These are phyloP conservation scores for Cutaneotrichosporon mucoides DNA, from an alignment of 1,284 basidiomycete genomes.

Conservation along the genomic window DNA sequence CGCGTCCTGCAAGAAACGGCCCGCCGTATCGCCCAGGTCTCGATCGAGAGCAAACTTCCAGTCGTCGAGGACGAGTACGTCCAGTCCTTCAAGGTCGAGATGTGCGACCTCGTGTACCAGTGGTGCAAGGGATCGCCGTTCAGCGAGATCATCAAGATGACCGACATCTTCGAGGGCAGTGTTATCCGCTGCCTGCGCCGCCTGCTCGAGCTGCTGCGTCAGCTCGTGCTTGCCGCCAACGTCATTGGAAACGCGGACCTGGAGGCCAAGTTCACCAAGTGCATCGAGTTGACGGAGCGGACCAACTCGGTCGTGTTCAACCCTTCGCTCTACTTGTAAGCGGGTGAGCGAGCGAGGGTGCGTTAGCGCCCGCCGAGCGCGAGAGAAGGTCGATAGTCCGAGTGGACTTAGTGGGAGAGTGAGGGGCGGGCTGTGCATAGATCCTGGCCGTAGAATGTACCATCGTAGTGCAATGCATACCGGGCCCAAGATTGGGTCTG, in stretches of 20 bases:
- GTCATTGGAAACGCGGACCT: slow-evolving; percentile 94
- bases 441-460: too few species aligned
- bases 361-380: too few species aligned
- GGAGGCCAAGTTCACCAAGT: slow-evolving; percentile 82
- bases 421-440: too few species aligned
- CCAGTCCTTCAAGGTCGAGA: slow-evolving; percentile 93
- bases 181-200: slow-evolving; percentile 91
- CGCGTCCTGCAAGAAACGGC: slow-evolving; percentile 95
- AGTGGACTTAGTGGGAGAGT: too few species aligned
- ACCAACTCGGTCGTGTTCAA: slow-evolving; percentile 93
- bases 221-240: slow-evolving; percentile 91
- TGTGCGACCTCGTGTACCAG: slow-evolving; percentile 94
- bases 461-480: too few species aligned
- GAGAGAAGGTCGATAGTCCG: too few species aligned
- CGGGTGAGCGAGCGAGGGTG: too few species aligned
- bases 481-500: too few species aligned
- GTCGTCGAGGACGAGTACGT: slow-evolving; percentile 95
- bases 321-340: slow-evolving; percentile 49
- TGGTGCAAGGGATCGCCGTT: slow-evolving; percentile 99
- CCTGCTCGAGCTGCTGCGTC: slow-evolving; percentile 86
- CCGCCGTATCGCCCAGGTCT: slow-evolving; percentile 89
- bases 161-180: slow-evolving; percentile 94
- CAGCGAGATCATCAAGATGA: slow-evolving; percentile 85
- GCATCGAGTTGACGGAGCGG: slow-evolving; percentile 81
- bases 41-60: slow-evolving; percentile 83